Percentiles rank a stretch among this genome's conserved stretches.
Conservation (phyloP, 108 stramenopile species). For the Pseudonitzschia pungens region DNA sequence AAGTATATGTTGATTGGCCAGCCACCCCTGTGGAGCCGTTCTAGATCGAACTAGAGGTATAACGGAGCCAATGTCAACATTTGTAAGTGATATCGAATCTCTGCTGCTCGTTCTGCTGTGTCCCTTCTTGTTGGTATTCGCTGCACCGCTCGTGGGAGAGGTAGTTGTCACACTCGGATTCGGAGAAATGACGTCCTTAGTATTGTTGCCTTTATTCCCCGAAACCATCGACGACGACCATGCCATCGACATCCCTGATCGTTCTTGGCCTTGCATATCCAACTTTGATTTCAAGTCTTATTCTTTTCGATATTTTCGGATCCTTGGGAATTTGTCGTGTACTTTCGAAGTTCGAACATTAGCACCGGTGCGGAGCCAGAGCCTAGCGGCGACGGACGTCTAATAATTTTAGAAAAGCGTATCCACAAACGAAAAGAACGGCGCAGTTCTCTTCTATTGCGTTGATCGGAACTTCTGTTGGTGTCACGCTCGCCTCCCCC, state of each 20-base stretch:
- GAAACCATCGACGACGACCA: not conserved
- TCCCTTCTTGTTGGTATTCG: not conserved
- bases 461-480: too few relatives aligned
- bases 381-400: too few relatives aligned
- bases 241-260: not conserved
- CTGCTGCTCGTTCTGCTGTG: not conserved
- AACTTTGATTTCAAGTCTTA: not conserved
- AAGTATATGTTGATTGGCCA: not conserved
- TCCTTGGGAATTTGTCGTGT: too few relatives aligned
- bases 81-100: not conserved
- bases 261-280: not conserved
- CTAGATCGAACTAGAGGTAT: slow-evolving; percentile 7
- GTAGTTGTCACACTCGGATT: not conserved
- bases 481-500: too few relatives aligned
- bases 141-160: not conserved
- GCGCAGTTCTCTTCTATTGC: too few relatives aligned
- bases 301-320: too few relatives aligned
- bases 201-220: not conserved
- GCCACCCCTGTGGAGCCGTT: not conserved
- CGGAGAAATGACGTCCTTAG: not conserved
- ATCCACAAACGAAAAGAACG: too few relatives aligned
- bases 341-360: too few relatives aligned
- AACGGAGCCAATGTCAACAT: not conserved
- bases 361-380: too few relatives aligned
- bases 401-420: too few relatives aligned